Base-by-base conservation (phyloP, 352 stramenopile genomes). In the Globisporangium heterothallicum region DNA sequence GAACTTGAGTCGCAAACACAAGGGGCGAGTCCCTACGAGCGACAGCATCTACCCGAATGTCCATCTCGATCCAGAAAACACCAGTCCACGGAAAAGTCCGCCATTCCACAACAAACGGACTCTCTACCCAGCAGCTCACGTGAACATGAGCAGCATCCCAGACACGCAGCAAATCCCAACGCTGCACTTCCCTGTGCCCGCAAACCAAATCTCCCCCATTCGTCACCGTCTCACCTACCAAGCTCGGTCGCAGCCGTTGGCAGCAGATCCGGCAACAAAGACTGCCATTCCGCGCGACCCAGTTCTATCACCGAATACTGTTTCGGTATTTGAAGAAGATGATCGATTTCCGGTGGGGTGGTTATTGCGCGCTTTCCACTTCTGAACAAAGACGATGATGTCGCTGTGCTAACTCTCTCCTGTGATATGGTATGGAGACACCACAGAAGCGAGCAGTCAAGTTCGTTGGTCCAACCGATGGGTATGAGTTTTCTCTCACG, bases 111-210 rank as follows among this genome's bases (percentile, higher is more conserved):
- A 63, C 42, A 68, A 60, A 29, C 53, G 77, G 0, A 52, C 52
- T 3, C 14, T 83, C 14, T 86, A 83, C 30, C 77, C 74, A 1
- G 54, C 70, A 2, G 48, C 59, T 0, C 74, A 68, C 22, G 60
- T 90, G 29, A 72, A 88, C 27, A 41, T 90, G 41, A 81, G 61
- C 38, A 50, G 59, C 24, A 52, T 90, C 9, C 78, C 78, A 0
- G 44, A 53, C 1, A 78, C 76, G 0, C 78, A 90, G 32, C 67
- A 88, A 18, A 72, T 90, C 8, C 63, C 74, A 13, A 90, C 76
- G 2, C 22, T 44, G 16, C 61, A 59, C 54, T 80, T 77, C 36
- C 68, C 48, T 16, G 9, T 51, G 13, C 40, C 34, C n/a, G 25
- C 49, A 21, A 41, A 32, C 6, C 24, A 18, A 8, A 16, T 16